Evolutionary conservation across 2,329 filamentous ascomycete species (phyloP), one percentile per base, ranked within the genome.

Genomic region (Ophiocordyceps unilateralis): DNA sequence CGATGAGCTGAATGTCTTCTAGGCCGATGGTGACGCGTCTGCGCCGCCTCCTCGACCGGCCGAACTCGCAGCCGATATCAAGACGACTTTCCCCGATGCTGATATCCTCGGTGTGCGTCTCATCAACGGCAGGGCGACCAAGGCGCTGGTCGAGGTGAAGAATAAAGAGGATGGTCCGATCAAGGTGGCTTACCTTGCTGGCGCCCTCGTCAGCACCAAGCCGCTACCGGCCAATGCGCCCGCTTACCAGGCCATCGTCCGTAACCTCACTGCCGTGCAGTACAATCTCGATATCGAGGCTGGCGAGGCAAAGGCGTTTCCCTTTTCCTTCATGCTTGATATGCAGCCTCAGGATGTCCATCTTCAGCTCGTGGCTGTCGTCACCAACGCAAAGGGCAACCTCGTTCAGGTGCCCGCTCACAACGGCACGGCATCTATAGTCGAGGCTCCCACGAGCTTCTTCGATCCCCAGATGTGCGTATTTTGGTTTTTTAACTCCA

Each of bases 101-200:
- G 85, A 93, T 68, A 80, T 93, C 63, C 91, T 95, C 53, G 91
- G 89, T 55, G 78, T 96, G 53, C 94, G 93, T 75, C 78, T 96
- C 52, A 76, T 96, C 69, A 98, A 98, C 60, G 86, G 87, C 56
- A 80, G 81, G 50, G 77, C 86, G 37, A 94, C 87, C 49, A 78
- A 83, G 61, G 82, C 87, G 30, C 65, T 93, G 43, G 67, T 98
- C 53, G 78, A 86, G 55, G 71, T 98, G 59, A 75, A 71, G 60
- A 98, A 98, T 70, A 70, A 84, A 48, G 91, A 98, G 65, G 70
- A 75, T 12, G 70, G 70, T 42, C 74, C 87, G 21, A 74, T 98
- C 56, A 74, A 72, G 48, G 70, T 98, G 46, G 72, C 78, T 58
- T 74, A 93, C 53, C 65, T 95, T 39, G 80, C 80, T 39, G 91